Evolutionary conservation across 2,329 filamentous ascomycete species (phyloP).

Genomic region (Epichloe uncinata): DNA sequence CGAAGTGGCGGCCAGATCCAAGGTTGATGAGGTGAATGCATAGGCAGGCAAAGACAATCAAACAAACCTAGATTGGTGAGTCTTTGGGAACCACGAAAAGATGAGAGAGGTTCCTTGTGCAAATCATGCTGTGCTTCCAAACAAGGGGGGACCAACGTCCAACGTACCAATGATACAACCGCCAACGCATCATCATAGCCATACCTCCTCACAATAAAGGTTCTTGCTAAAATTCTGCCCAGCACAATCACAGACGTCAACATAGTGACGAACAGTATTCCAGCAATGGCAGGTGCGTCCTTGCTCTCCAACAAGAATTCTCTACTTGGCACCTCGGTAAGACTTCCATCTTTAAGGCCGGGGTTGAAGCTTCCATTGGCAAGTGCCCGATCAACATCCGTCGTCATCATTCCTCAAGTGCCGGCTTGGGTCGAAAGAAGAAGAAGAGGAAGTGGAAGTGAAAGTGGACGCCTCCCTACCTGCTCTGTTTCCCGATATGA

Average conservation of each 20-base stretch:
- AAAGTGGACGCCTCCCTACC: too few species aligned
- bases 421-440: not conserved
- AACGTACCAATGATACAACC: constrained; percentile 21
- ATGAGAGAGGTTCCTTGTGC: too few species aligned
- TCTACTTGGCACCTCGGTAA: constrained; percentile 21
- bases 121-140: not conserved
- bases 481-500: too few species aligned
- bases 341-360: constrained; percentile 14
- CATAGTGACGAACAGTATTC: constrained; percentile 24
- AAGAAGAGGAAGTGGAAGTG: too few species aligned
- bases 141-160: too few species aligned
- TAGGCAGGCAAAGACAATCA: constrained; percentile 30
- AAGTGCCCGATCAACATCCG: constrained; percentile 19
- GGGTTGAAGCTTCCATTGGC: constrained; percentile 4
- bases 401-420: constrained; percentile 8
- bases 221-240: constrained; percentile 21
- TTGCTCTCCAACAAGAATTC: constrained; percentile 23
- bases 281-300: constrained; percentile 24
- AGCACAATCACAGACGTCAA: constrained; percentile 22
- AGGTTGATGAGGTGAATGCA: constrained; percentile 30
- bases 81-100: too few species aligned
- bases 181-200: constrained; percentile 27
- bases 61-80: constrained; percentile 15
- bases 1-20: constrained; percentile 33
- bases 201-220: constrained; percentile 22